phyloP scores from a whole-genome alignment of 2,329 filamentous ascomycete species.

The Daldinia sp. region DNA sequence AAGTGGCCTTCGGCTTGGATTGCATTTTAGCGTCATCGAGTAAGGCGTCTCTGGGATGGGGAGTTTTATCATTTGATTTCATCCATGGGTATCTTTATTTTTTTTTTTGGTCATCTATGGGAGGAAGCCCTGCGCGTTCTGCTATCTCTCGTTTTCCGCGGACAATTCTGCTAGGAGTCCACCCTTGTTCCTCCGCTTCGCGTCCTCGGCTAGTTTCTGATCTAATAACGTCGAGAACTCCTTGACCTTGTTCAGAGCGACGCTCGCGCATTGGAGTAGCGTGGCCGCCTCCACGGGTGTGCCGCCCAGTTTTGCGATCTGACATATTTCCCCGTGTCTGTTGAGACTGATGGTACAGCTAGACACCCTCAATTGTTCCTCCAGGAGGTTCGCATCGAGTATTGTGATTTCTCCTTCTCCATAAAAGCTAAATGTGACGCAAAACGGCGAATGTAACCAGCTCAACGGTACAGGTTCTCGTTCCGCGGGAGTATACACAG shows the following conservation, averaged over 20 bases:
- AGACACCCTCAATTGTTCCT: conserved; percentile 80
- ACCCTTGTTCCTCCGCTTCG: conserved; percentile 80
- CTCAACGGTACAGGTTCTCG: conserved; percentile 90
- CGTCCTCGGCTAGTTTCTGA: conserved; percentile 79
- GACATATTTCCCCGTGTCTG: conserved; percentile 88
- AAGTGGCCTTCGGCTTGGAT: conserved; percentile 26
- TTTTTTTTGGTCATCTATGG: conserved; percentile 41
- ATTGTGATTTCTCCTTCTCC: conserved; percentile 77
- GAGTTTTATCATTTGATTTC: conserved; percentile 36
- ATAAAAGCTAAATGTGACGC: conserved; percentile 90
- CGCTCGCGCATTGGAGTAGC: conserved; percentile 79
- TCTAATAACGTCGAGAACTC: conserved; percentile 82
- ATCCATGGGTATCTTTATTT: conserved; percentile 56
- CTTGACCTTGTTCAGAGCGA: conserved; percentile 83
- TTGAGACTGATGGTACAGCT: conserved; percentile 88
- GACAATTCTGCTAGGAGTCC: conserved; percentile 82
- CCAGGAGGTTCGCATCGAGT: conserved; percentile 77
- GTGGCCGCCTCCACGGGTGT: conserved; percentile 82
- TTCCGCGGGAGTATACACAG: conserved; percentile 85
- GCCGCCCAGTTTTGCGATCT: conserved; percentile 91
- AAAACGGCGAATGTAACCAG: conserved; percentile 92
- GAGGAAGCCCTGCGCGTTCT: conserved; percentile 24
- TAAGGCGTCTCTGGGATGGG: conserved; percentile 44
- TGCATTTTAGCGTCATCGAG: conserved; percentile 48
- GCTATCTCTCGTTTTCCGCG: conserved; percentile 85